Percentiles rank a stretch among this genome's conserved stretches.
Conservation (phyloP, 139 green algal genomes). For the Asterochloris erici region DNA sequence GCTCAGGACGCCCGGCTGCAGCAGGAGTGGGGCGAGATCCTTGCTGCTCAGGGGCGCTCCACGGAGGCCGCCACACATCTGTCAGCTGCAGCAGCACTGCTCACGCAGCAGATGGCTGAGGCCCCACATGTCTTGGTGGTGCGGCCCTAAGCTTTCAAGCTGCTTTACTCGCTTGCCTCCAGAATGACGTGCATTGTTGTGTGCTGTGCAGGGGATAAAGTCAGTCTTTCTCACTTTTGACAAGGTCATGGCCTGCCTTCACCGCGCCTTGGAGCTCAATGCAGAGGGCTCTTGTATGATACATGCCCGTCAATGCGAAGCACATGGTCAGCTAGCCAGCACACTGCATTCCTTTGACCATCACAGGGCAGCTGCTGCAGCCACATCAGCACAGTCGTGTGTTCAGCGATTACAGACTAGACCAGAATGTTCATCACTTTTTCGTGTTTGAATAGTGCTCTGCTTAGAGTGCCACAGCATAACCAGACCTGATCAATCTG, state of each 20-base stretch:
- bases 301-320: not conserved
- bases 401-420: no score
- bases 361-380: not conserved
- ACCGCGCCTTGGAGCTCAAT: not conserved
- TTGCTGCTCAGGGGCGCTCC: constrained; percentile 22
- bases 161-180: not conserved
- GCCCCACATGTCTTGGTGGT: not conserved
- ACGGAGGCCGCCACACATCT: constrained; percentile 31
- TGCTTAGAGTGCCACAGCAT: no score
- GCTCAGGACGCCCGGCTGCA: constrained; percentile 71
- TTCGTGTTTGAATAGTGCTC: no score
- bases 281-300: not conserved
- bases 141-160: not conserved
- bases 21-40: constrained; percentile 57
- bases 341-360: not conserved
- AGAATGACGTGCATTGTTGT: not conserved
- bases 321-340: not conserved
- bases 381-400: no score
- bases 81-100: constrained; percentile 7
- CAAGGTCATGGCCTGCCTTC: no score
- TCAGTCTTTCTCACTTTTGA: no score
- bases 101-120: constrained; percentile 10
- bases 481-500: no score
- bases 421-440: no score
- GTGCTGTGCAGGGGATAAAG: no score